Evolutionary conservation across 129 eudicot genomes (phyloP).

Genomic region (Erigeron canadensis): DNA sequence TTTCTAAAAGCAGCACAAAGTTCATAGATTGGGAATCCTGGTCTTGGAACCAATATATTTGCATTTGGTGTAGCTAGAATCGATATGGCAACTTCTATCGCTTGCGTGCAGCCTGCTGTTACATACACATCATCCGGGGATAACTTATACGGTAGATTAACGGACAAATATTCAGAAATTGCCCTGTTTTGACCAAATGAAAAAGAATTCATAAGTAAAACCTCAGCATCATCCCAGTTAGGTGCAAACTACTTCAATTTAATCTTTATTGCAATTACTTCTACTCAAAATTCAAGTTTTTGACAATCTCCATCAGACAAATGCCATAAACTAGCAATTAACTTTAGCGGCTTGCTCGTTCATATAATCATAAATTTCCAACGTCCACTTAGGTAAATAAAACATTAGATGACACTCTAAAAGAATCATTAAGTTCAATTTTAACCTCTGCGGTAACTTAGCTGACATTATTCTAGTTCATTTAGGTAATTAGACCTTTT

Average conservation of each 20-base stretch:
- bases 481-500: too few relatives aligned
- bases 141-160: constrained; percentile 77
- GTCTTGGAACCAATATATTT: constrained; percentile 86
- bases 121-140: constrained; percentile 73
- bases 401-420: too few relatives aligned
- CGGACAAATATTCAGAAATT: constrained; percentile 64
- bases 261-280: too few relatives aligned
- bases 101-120: constrained; percentile 96
- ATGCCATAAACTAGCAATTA: too few relatives aligned
- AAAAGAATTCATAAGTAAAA: not conserved
- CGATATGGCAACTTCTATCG: constrained; percentile 75
- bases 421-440: too few relatives aligned
- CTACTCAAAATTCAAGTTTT: too few relatives aligned
- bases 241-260: not conserved
- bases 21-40: constrained; percentile 92
- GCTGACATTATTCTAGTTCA: too few relatives aligned
- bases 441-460: too few relatives aligned
- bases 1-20: constrained; percentile 85
- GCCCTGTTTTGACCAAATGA: constrained; percentile 55
- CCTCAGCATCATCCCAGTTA: not conserved
- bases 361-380: too few relatives aligned
- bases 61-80: constrained; percentile 76
- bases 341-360: too few relatives aligned
- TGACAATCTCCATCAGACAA: too few relatives aligned
- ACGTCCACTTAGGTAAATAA: too few relatives aligned